A percentile compares a stretch with the other conserved stretches of the same genome.
These are phyloP conservation scores for Ophiostoma montium DNA, from an alignment of 2,329 filamentous ascomycete species.

Conservation along the genomic window DNA sequence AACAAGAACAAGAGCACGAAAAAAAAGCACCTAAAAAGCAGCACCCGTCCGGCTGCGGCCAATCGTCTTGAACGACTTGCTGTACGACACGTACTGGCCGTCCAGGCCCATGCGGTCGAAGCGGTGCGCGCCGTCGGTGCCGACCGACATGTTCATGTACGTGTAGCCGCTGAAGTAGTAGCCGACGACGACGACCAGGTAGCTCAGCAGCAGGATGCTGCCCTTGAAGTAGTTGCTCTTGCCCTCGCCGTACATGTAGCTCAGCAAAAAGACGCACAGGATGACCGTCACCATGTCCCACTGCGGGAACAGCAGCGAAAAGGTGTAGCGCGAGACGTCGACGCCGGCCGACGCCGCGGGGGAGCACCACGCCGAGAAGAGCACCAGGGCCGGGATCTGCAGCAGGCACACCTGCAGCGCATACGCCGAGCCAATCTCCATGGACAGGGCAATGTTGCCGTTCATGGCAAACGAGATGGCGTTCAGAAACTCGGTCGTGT, in stretches of 20 bases:
- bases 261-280: constrained; percentile 86
- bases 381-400: constrained; percentile 82
- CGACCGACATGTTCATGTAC: constrained; percentile 24
- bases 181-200: constrained; percentile 79
- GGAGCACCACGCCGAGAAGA: constrained; percentile 68
- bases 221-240: constrained; percentile 99
- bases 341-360: constrained; percentile 20
- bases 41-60: constrained; percentile 29
- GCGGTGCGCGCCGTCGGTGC: constrained; percentile 24
- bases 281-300: constrained; percentile 99
- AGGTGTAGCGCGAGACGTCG: constrained; percentile 45
- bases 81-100: constrained; percentile 32
- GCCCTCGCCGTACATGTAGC: constrained; percentile 94
- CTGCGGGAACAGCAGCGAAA: constrained; percentile 87
- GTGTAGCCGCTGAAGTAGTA: constrained; percentile 68
- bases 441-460: constrained; percentile 93
- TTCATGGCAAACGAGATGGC: constrained; percentile 99
- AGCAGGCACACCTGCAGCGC: constrained; percentile 90
- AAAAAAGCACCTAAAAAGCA: constrained; percentile 17
- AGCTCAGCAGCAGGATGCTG: constrained; percentile 83
- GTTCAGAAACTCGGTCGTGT: constrained; percentile 97
- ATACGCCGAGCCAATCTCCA: constrained; percentile 98
- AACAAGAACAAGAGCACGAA: background rate
- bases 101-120: constrained; percentile 40
- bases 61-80: constrained; percentile 31